Evolutionary conservation across 352 stramenopile genomes (phyloP), one percentile per base, ranked within the genome.

Genomic region (Plasmopara halstedii): DNA sequence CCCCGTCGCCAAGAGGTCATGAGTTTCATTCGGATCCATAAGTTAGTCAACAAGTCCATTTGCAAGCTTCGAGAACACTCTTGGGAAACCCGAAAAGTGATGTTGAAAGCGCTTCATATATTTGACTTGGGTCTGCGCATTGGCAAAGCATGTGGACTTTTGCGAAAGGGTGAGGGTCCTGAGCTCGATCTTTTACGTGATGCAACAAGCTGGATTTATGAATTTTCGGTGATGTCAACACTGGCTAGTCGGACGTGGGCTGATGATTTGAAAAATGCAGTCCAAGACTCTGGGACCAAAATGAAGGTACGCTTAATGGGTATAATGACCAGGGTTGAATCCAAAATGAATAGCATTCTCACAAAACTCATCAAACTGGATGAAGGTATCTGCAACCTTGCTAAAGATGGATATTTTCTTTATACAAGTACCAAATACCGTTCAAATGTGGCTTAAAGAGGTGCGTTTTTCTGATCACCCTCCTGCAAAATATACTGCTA

Each of bases 371-470:
- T 8, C 13, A 45, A 27, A 7, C 2, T 46, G 33, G 22, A n/a
- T 22, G 26, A 19, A 81, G 70, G 26, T 85, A 27, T 77, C 71
- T 19, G 45, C 71, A 32, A 79, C 64, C 1, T 64, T 74, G 34
- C 52, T 80, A 2, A 85, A 85, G 46, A 70, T 83, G 45, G 65
- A 85, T 33, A 61, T 85, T n/a, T 85, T 81, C 36, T 57, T 85
- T 19, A 50, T 83, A 20, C 58, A 83, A 62, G 65, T 74, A 17
- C 70, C 73, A 15, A 48, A 45, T 11, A 62, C 58, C 9, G 54
- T 72, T 6, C 56, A 69, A 39, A 39, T 44, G 8, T 69, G 63
- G 42, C 33, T 62, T 3, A 73, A 75, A 41, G 56, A 80, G 49
- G 69, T 83, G 64, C 3, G 37, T 31, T 31, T 11, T 31, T 31